Conservation (phyloP, 371 early-diverging fungal genomes). For the Apophysomyces variabilis region DNA sequence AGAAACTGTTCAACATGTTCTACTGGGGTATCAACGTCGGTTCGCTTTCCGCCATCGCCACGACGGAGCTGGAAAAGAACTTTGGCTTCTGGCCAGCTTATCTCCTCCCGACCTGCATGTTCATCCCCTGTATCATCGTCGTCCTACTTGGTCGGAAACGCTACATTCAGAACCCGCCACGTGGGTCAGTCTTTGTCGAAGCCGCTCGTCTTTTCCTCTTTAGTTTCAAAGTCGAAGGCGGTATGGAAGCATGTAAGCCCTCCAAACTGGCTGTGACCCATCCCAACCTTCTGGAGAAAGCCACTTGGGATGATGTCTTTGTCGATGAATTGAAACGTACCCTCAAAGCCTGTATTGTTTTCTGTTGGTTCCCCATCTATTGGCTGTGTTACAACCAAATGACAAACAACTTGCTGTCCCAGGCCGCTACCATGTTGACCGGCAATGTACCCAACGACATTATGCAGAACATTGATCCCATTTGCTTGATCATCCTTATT, state of each 20-base stretch:
- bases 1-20: constrained; percentile 28
- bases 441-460: constrained; percentile 69
- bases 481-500: constrained; percentile 67
- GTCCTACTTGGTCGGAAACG: constrained; percentile 61
- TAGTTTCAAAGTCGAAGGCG: constrained; percentile 34
- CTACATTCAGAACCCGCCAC: constrained; percentile 66
- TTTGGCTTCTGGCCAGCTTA: constrained; percentile 71
- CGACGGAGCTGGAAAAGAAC: constrained; percentile 57
- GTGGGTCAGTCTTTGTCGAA: constrained; percentile 59
- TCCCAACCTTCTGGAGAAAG: constrained; percentile 38
- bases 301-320: constrained; percentile 74
- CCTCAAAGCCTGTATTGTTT: constrained; percentile 74
- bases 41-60: constrained; percentile 61
- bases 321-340: constrained; percentile 71
- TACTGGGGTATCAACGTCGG: constrained; percentile 64
- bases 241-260: constrained; percentile 45
- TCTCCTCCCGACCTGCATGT: constrained; percentile 73
- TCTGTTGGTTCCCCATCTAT: constrained; percentile 77
- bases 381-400: constrained; percentile 83
- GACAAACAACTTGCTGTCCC: constrained; percentile 76
- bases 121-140: constrained; percentile 62
- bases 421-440: constrained; percentile 70
- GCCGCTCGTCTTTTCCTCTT: constrained; percentile 33
- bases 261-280: constrained; percentile 33
- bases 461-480: constrained; percentile 65